phyloP scores from a whole-genome alignment of 2,329 filamentous ascomycete species.

The Massarina eburnea region DNA sequence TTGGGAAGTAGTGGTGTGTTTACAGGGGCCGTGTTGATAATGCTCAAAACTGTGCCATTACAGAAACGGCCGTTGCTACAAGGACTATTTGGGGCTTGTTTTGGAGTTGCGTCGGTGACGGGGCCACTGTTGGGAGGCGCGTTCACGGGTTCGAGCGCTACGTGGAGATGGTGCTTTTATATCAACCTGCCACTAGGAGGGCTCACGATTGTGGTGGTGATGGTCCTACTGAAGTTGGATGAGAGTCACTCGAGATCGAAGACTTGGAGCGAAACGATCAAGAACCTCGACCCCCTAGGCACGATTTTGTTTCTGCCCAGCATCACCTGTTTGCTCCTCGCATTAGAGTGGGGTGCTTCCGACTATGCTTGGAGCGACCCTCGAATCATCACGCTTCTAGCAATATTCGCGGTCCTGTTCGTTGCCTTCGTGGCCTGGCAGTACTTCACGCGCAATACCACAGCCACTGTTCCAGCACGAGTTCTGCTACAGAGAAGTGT shows the following conservation, averaged over 20 bases:
- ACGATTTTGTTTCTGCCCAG: constrained; percentile 45
- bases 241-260: constrained; percentile 33
- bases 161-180: constrained; percentile 51
- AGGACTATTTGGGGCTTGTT: constrained; percentile 44
- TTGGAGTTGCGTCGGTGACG: constrained; percentile 44
- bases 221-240: constrained; percentile 36
- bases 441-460: constrained; percentile 40
- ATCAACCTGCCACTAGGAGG: constrained; percentile 58
- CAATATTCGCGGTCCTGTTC: constrained; percentile 44
- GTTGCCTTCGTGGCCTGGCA: constrained; percentile 44
- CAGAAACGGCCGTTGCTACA: constrained; percentile 46
- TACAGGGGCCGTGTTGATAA: constrained; percentile 37
- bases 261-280: constrained; percentile 33
- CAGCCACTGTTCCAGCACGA: constrained; percentile 47
- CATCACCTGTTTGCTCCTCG: constrained; percentile 50
- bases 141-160: constrained; percentile 44
- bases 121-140: constrained; percentile 50
- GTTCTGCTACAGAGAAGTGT: constrained; percentile 47
- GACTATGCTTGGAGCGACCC: constrained; percentile 47
- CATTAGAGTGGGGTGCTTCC: constrained; percentile 52
- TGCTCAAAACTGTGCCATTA: constrained; percentile 41
- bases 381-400: constrained; percentile 46
- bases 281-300: constrained; percentile 48
- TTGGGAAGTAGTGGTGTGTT: constrained; percentile 35
- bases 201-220: constrained; percentile 40